These are phyloP conservation scores for Astrothelium macrocarpum DNA, from an alignment of 495 filamentous ascomycete species.

Conservation along the genomic window DNA sequence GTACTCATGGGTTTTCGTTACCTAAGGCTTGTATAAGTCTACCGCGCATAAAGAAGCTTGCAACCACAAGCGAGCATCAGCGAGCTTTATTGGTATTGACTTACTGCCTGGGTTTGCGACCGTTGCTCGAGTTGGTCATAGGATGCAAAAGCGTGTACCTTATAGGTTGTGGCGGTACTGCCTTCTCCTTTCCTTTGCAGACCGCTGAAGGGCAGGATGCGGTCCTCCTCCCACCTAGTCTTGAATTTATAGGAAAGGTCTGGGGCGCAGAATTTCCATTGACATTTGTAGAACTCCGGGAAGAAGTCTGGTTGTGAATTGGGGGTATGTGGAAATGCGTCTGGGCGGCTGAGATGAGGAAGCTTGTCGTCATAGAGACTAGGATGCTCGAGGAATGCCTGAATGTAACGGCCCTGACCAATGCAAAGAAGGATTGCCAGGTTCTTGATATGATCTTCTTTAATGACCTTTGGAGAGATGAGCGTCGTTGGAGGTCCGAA, in stretches of 20 bases:
- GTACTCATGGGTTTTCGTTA: too few species aligned
- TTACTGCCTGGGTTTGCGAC: too few species aligned
- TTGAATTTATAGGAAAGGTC: neutral
- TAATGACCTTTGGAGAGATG: neutral
- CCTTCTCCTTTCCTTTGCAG: neutral
- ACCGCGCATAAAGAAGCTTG: too few species aligned
- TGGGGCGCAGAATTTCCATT: neutral
- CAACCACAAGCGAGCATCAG: too few species aligned
- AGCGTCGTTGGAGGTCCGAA: neutral
- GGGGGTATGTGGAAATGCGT: neutral
- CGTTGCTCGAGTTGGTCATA: neutral
- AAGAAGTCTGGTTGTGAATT: neutral
- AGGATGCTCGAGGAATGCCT: neutral
- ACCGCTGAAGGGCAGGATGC: neutral
- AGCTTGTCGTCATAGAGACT: neutral
- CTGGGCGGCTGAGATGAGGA: neutral
- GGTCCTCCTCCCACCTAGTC: neutral
- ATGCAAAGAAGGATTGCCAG: neutral
- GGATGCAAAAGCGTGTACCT: neutral
- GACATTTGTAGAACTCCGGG: neutral
- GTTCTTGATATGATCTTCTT: neutral
- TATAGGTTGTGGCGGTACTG: neutral
- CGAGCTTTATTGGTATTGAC: too few species aligned
- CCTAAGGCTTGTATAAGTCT: too few species aligned
- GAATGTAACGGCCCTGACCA: neutral